phyloP scores from a whole-genome alignment of 208 protist genomes.

The Angomonas ambiguus region DNA sequence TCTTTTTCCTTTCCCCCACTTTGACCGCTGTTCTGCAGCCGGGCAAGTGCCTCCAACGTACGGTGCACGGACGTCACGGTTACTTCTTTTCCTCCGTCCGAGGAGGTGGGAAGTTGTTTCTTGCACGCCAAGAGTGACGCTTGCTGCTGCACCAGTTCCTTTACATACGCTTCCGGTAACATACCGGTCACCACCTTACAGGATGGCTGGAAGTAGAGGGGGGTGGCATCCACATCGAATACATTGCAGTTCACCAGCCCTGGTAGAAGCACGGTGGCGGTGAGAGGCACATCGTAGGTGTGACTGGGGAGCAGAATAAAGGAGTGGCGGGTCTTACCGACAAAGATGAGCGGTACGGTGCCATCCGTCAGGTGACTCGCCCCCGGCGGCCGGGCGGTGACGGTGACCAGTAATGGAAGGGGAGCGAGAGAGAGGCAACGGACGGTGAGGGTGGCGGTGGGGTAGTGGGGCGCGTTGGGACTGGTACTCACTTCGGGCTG shows the following conservation, averaged over 20 bases:
- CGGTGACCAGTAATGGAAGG: slow-evolving; percentile 56
- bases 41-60: neutral
- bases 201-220: slow-evolving; percentile 25
- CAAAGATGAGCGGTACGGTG: slow-evolving; percentile 45
- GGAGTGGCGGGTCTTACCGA: slow-evolving; percentile 47
- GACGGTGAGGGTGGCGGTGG: slow-evolving; percentile 39
- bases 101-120: neutral
- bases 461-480: slow-evolving; percentile 22
- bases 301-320: slow-evolving; percentile 72
- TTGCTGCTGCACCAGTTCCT: neutral
- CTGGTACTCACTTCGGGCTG: slow-evolving; percentile 20
- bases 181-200: neutral
- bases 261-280: slow-evolving; percentile 46
- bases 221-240: slow-evolving; percentile 43
- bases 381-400: slow-evolving; percentile 18
- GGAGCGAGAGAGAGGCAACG: slow-evolving; percentile 61
- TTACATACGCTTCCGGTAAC: slow-evolving; percentile 1
- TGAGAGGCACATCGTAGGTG: slow-evolving; percentile 45
- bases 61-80: slow-evolving; percentile 1
- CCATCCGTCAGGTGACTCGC: slow-evolving; percentile 5
- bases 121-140: neutral
- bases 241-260: slow-evolving; percentile 68
- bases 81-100: neutral
- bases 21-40: neutral
- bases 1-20: neutral